Percentiles rank a stretch among this genome's conserved stretches.
Evolutionary conservation across 148 eudicot genomes (phyloP).

Genomic region (Chenopodium suecicum): DNA sequence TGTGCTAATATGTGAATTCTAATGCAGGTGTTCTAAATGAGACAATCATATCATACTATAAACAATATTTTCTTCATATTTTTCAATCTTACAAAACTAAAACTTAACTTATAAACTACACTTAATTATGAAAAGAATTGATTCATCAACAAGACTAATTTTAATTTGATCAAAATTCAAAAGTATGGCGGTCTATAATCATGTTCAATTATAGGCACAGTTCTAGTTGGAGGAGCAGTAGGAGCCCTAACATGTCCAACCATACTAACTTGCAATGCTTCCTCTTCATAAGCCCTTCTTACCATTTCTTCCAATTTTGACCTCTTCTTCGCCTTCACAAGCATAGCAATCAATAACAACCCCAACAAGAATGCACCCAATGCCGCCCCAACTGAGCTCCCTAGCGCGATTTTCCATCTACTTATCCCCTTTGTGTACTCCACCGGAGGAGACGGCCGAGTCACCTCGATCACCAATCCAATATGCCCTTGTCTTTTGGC

Average conservation of each 20-base stretch:
- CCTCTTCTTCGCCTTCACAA: conserved; percentile 83
- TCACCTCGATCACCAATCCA: conserved; percentile 59
- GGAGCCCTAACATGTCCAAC: conserved; percentile 88
- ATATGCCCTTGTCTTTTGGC: conserved; percentile 62
- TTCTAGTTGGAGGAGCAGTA: conserved; percentile 54
- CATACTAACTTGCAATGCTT: conserved; percentile 86
- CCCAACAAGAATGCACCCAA: conserved; percentile 70
- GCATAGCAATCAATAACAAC: conserved; percentile 70
- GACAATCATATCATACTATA: not conserved
- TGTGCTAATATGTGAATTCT: not conserved
- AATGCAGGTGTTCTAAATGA: not conserved
- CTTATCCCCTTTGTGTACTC: conserved; percentile 37
- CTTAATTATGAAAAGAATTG: not conserved
- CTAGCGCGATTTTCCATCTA: conserved; percentile 66
- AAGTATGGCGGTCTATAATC: conserved; percentile 48
- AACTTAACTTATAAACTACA: conserved; percentile 20
- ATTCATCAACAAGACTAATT: not conserved
- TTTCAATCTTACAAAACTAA: conserved; percentile 7
- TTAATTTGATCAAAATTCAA: conserved; percentile 15
- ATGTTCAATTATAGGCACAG: conserved; percentile 60
- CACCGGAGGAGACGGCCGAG: conserved; percentile 20
- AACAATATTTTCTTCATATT: not conserved
- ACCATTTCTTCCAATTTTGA: conserved; percentile 75
- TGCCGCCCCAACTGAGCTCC: conserved; percentile 76
- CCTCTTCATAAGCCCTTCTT: conserved; percentile 88